Evolutionary conservation across 1,139 yeast species (phyloP).

Genomic region (Pichia sp.): DNA sequence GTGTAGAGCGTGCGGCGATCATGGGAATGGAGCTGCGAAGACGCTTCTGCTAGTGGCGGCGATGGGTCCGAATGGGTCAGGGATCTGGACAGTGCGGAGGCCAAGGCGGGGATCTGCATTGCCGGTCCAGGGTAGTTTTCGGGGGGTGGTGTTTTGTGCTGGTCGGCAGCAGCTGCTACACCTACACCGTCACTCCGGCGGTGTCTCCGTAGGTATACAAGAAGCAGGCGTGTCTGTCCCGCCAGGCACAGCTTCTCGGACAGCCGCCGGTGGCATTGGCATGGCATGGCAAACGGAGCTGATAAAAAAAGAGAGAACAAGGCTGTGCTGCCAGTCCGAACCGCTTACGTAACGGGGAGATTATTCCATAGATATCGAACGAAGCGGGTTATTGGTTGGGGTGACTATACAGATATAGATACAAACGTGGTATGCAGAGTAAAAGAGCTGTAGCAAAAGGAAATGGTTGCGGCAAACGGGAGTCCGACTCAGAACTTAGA

Average conservation of each 20-base stretch:
- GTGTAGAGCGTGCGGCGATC: background rate
- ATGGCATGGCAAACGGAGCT: too few relatives aligned
- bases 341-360: too few relatives aligned
- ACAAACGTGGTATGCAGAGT: background rate
- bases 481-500: slow-evolving; percentile 13
- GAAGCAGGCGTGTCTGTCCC: too few relatives aligned
- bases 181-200: too few relatives aligned
- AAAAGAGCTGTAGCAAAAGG: background rate
- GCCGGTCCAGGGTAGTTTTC: background rate
- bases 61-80: slow-evolving; percentile 5
- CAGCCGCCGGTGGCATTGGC: too few relatives aligned
- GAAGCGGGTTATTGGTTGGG: background rate
- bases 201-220: too few relatives aligned
- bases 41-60: background rate
- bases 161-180: too few relatives aligned
- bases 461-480: too few relatives aligned
- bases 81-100: slow-evolving; percentile 12
- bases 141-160: too few relatives aligned
- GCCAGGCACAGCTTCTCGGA: too few relatives aligned
- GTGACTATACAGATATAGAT: background rate
- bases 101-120: slow-evolving; percentile 15
- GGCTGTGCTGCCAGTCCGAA: too few relatives aligned
- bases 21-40: background rate
- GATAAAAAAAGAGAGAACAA: too few relatives aligned
- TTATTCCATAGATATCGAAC: background rate